These are phyloP conservation scores for Alternaria incomplexa DNA, from an alignment of 2,329 filamentous ascomycete species.

Conservation along the genomic window DNA sequence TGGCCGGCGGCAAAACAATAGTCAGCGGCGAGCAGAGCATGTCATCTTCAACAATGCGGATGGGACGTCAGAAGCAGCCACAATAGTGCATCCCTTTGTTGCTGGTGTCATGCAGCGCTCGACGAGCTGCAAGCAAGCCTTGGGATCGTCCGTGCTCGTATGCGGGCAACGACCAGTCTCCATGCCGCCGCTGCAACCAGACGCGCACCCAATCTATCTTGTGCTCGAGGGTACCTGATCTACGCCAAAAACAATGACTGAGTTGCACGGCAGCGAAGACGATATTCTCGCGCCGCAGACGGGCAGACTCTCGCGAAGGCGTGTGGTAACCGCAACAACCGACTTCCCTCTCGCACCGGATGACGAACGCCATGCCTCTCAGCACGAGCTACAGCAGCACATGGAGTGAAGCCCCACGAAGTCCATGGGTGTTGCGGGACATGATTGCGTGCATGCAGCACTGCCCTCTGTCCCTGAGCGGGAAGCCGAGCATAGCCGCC, in stretches of 20 bases:
- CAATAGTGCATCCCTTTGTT: conserved; percentile 13
- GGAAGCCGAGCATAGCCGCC: conserved; percentile 29
- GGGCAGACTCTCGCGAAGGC: conserved; percentile 4
- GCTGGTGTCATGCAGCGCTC: conserved; percentile 21
- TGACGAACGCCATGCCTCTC: conserved; percentile 4
- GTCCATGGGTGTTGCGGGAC: conserved; percentile 17
- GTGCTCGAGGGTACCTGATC: conserved; percentile 6
- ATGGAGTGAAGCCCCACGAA: conserved; percentile 9
- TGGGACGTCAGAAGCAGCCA: conserved; percentile 16
- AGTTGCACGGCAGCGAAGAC: conserved; percentile 12
- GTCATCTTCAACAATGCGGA: conserved; percentile 5
- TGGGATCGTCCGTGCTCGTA: conserved; percentile 20
- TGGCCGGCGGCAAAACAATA: conserved; percentile 21
- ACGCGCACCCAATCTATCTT: not conserved
- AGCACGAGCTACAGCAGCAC: conserved; percentile 4
- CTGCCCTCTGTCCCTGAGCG: conserved; percentile 14
- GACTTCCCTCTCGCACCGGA: not conserved
- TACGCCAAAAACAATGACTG: conserved; percentile 8
- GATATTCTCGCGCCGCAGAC: not conserved
- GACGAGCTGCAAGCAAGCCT: conserved; percentile 5
- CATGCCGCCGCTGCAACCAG: not conserved
- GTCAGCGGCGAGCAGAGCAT: conserved; percentile 18
- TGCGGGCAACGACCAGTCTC: not conserved
- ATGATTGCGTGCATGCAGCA: conserved; percentile 26
- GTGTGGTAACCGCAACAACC: not conserved